Conservation (phyloP, 768 basidiomycete species). For the Leccinum olivaceopallidum region DNA sequence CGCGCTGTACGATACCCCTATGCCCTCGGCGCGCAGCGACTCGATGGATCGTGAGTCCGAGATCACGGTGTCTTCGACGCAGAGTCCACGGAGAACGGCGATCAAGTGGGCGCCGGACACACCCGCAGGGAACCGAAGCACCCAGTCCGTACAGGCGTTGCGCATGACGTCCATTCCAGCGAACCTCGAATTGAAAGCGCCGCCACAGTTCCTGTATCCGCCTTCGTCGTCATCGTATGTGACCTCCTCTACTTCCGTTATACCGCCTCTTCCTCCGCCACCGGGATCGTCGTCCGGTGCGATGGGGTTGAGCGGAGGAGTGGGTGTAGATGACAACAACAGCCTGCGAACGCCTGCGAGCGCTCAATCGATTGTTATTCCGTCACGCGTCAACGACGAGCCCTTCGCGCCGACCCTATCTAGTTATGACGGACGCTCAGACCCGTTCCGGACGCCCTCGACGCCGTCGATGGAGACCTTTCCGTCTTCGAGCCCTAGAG, state of each 20-base stretch:
- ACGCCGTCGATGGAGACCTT: constrained; percentile 32
- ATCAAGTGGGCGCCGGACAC: constrained; percentile 75
- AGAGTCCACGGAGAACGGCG: constrained; percentile 45
- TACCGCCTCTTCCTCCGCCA: constrained; percentile 18
- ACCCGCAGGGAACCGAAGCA: constrained; percentile 50
- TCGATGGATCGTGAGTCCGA: constrained; percentile 42
- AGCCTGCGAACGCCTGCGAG: constrained; percentile 25
- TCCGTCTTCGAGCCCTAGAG: constrained; percentile 18
- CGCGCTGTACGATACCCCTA: constrained; percentile 87
- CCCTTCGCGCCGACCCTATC: constrained; percentile 30
- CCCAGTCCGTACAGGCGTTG: constrained; percentile 41
- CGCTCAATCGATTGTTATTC: constrained; percentile 26
- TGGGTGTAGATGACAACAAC: constrained; percentile 1
- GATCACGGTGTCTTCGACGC: constrained; percentile 25
- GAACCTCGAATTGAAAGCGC: constrained; percentile 14
- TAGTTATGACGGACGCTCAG: constrained; percentile 10
- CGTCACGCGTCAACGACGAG: constrained; percentile 30
- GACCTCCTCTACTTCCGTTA: neutral
- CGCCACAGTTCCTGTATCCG: constrained; percentile 27
- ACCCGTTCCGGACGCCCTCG: constrained; percentile 33
- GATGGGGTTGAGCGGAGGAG: neutral
- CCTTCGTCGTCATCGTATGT: constrained; percentile 12
- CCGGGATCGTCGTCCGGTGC: constrained; percentile 7
- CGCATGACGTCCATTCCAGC: constrained; percentile 21
- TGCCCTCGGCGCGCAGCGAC: constrained; percentile 45